Conservation (phyloP, 306 rosid species). For the Chamaecrista fasciculata region DNA sequence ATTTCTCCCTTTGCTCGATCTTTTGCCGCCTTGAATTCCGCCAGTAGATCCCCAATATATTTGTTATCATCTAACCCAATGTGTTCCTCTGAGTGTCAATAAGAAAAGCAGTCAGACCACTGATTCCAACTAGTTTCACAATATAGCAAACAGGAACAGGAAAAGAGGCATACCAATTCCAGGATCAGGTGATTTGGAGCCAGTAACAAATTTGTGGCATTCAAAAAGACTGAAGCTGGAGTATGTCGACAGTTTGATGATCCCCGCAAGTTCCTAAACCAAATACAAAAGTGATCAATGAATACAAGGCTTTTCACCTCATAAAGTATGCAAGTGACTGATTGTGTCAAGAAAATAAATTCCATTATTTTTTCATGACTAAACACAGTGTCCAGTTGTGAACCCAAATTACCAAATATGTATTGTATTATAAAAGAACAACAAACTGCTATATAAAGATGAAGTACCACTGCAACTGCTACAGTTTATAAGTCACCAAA, state of each 20-base stretch:
- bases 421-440: not conserved
- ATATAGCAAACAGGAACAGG: slow-evolving; percentile 14
- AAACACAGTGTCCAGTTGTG: not conserved
- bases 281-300: slow-evolving; percentile 18
- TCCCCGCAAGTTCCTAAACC: slow-evolving; percentile 86
- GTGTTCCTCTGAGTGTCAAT: slow-evolving; percentile 71
- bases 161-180: slow-evolving; percentile 60
- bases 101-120: slow-evolving; percentile 35
- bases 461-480: not conserved
- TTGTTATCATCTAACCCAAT: slow-evolving; percentile 88
- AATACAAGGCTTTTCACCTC: slow-evolving; percentile 12
- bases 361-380: not conserved
- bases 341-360: slow-evolving; percentile 4
- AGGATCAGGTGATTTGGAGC: slow-evolving; percentile 72
- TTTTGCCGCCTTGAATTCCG: slow-evolving; percentile 83
- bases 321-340: not conserved
- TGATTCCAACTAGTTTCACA: slow-evolving; percentile 11
- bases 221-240: slow-evolving; percentile 84
- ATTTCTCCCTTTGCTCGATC: slow-evolving; percentile 94
- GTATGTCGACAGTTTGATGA: slow-evolving; percentile 72
- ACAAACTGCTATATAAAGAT: not conserved
- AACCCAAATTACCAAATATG: not conserved
- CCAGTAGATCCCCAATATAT: slow-evolving; percentile 80
- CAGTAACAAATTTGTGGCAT: slow-evolving; percentile 77
- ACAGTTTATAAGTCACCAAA: not conserved